Evolutionary conservation across 1,284 basidiomycete species (phyloP).

Genomic region (Ceratobasidium papillatum): DNA sequence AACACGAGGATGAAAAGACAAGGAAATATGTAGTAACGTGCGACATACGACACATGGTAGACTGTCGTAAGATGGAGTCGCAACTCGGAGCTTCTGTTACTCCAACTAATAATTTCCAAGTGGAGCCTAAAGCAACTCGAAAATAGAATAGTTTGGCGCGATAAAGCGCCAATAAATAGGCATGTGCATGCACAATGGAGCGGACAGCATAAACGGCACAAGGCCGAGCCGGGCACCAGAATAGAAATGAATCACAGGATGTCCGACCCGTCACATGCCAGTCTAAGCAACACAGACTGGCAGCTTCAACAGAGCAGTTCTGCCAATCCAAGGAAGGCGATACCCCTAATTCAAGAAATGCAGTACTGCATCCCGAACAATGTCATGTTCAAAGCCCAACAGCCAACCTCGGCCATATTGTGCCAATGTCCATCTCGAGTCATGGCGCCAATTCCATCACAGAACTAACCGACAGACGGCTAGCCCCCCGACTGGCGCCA

Average conservation of each 20-base stretch:
- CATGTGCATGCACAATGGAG: background rate
- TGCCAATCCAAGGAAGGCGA: no score
- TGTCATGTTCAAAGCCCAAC: no score
- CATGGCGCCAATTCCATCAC: no score
- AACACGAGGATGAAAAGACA: slow-evolving; percentile 3
- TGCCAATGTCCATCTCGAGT: no score
- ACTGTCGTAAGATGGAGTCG: background rate
- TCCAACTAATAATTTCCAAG: background rate
- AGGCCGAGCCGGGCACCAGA: background rate
- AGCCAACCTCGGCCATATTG: no score
- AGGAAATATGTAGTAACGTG: background rate
- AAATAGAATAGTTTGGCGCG: background rate
- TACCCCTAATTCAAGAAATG: no score
- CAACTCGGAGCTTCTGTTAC: no score
- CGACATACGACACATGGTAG: background rate
- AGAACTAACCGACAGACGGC: no score
- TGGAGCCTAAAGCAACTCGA: background rate
- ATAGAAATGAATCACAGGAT: background rate
- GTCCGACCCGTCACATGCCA: background rate
- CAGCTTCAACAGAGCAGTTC: no score
- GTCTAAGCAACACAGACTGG: no score
- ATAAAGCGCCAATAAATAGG: slow-evolving; percentile 1
- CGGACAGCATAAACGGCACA: slow-evolving; percentile 4
- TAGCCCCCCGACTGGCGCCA: no score
- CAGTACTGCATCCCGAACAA: no score